These are phyloP conservation scores for Diutina pseudorugosa DNA, from an alignment of 1,139 yeast species.

Conservation along the genomic window DNA sequence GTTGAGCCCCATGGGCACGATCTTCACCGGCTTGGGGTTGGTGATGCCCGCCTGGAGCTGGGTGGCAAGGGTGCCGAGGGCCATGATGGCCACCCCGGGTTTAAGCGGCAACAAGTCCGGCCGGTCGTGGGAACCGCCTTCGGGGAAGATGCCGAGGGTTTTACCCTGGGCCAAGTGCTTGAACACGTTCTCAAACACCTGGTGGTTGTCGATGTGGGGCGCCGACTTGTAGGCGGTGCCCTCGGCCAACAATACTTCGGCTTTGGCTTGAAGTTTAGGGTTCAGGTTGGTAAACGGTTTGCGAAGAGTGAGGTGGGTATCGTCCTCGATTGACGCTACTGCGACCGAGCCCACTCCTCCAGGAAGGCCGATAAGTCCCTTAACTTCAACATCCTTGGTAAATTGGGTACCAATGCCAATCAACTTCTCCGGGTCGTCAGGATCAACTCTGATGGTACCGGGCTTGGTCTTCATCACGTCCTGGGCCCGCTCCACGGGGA, in stretches of 20 bases:
- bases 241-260: slow-evolving; percentile 18
- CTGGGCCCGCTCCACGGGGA: slow-evolving; percentile 67
- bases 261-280: slow-evolving; percentile 10
- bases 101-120: slow-evolving; percentile 29
- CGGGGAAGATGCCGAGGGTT: slow-evolving; percentile 62
- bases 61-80: slow-evolving; percentile 28
- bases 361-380: slow-evolving; percentile 55
- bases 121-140: slow-evolving; percentile 34
- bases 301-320: slow-evolving; percentile 36
- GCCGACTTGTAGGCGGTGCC: slow-evolving; percentile 49
- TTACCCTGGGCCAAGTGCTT: slow-evolving; percentile 44
- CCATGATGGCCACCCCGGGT: slow-evolving; percentile 40
- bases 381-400: slow-evolving; percentile 29
- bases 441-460: slow-evolving; percentile 33
- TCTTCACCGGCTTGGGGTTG: slow-evolving; percentile 34
- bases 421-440: slow-evolving; percentile 21
- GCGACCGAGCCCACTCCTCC: slow-evolving; percentile 46
- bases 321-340: slow-evolving; percentile 38
- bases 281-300: slow-evolving; percentile 32
- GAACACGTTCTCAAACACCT: slow-evolving; percentile 51
- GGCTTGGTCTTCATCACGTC: slow-evolving; percentile 38
- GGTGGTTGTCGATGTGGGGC: slow-evolving; percentile 49
- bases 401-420: slow-evolving; percentile 38
- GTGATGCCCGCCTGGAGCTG: slow-evolving; percentile 42
- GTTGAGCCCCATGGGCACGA: slow-evolving; percentile 36